Base-by-base conservation (phyloP, 345 rosid genomes). In the Boechera retrofracta region DNA sequence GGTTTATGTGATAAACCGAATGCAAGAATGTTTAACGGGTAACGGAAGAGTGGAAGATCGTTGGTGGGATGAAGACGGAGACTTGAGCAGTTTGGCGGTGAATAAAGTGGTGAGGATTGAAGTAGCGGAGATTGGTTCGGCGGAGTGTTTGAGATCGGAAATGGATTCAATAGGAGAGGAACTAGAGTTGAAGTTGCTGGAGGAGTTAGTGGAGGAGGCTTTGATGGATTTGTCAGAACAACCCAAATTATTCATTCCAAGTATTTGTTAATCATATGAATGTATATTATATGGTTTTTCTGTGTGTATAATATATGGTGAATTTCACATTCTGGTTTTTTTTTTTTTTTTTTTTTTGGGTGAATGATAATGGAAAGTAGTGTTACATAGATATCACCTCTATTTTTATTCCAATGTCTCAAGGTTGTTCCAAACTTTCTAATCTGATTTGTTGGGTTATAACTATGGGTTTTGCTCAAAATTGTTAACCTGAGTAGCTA, bases 201-300 rank as follows among this genome's bases (percentile, higher is more conserved):
- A 86, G 68, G 97, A 95, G 74, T 89, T 93, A 45, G 87, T 92
- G 64, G 92, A 87, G 64, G 99, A 95, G 76, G 81, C 87, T 55
- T 83, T 91, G 67, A 64, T 74, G 60, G 88, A 85, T 59, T 72
- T 89, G 68, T 78, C 87, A 55, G 79, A 79, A 65, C 31, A 77
- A 10, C 0, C 47, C 9, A 77, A 56, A 66, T 41, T 41, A 5
- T 32, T 39, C 1, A 57, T 56, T 71, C 6, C 55, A 57, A 77
- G 62, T 56, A 38, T 71, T 36, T 77, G 67, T 55, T 71, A 56
- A 64, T 48, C 41, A 7, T 47, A 49, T 71, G 55, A 21, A 48
- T 72, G 62, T 72, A 48, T 56, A 71, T 28, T 54, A 64, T 77
- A 71, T 71, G 67, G 71, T 64, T 8, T 56, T 64, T 2, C 44